A percentile compares a stretch with the other conserved stretches of the same genome.
Conservation (phyloP, 1,139 yeast genomes). For the Magnusiomyces paraingens region DNA sequence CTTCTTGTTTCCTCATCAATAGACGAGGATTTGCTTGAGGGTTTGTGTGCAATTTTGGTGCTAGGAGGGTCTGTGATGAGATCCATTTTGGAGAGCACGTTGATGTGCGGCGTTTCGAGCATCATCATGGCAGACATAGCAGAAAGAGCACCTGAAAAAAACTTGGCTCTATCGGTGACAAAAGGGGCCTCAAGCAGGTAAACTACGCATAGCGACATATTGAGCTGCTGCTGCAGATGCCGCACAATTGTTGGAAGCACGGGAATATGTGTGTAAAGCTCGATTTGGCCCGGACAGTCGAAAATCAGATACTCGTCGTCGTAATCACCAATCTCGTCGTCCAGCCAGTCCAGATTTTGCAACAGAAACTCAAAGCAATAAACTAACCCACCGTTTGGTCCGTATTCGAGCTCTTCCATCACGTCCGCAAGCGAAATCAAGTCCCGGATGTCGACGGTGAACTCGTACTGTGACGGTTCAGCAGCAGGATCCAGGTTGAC, state of each 20-base stretch:
- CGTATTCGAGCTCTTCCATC: conserved; percentile 91
- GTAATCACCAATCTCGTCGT: conserved; percentile 88
- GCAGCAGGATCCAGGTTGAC: conserved; percentile 98
- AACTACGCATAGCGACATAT: conserved; percentile 86
- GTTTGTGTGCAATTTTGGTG: conserved; percentile 24
- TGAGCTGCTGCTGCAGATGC: conserved; percentile 71
- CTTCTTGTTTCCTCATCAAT: conserved; percentile 3
- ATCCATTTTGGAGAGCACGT: conserved; percentile 80
- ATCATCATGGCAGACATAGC: conserved; percentile 99
- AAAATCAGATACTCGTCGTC: conserved; percentile 90
- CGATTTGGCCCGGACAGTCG: conserved; percentile 98
- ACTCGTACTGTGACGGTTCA: conserved; percentile 84
- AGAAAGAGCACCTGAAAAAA: conserved; percentile 88
- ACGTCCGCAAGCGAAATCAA: conserved; percentile 88
- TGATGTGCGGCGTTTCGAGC: conserved; percentile 89
- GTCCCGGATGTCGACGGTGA: conserved; percentile 88
- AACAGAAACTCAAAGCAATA: conserved; percentile 86
- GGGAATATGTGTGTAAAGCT: conserved; percentile 89
- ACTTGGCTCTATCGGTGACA: conserved; percentile 81
- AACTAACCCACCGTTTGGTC: conserved; percentile 92
- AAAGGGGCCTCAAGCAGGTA: conserved; percentile 92
- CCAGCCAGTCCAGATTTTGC: conserved; percentile 91
- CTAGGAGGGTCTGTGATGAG: conserved; percentile 41
- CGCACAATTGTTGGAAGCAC: conserved; percentile 81
- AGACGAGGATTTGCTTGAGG: neutral